These are phyloP conservation scores for Macrolepiota dolichaula DNA, from an alignment of 768 basidiomycete genomes.

Conservation along the genomic window DNA sequence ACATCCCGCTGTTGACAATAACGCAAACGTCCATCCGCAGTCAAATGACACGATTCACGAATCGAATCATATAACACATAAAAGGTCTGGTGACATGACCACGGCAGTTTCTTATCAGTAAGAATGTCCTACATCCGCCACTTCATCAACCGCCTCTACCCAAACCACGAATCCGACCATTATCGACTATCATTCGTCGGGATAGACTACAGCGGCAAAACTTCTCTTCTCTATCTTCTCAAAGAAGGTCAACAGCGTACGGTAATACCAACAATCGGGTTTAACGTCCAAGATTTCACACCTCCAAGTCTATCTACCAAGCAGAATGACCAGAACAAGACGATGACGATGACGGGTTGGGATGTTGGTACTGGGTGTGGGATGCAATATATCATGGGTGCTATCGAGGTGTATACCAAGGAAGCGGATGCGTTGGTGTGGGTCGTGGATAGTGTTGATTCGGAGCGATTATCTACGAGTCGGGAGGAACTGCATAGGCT, in stretches of 20 bases:
- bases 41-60: background rate
- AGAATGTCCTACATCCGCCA: constrained; percentile 18
- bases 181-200: constrained; percentile 31
- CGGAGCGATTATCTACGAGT: constrained; percentile 47
- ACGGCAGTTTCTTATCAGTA: background rate
- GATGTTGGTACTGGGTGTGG: constrained; percentile 56
- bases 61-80: background rate
- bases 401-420: constrained; percentile 21
- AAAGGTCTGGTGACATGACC: background rate
- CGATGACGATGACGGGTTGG: constrained; percentile 52
- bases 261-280: constrained; percentile 39
- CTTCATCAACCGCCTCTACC: constrained; percentile 28
- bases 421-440: constrained; percentile 57
- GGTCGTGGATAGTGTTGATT: constrained; percentile 58
- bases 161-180: constrained; percentile 6
- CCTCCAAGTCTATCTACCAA: constrained; percentile 13
- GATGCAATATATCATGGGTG: constrained; percentile 34
- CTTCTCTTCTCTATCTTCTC: constrained; percentile 43
- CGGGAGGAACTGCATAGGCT: constrained; percentile 40
- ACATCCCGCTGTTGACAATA: too few species aligned
- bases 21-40: too few species aligned
- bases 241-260: constrained; percentile 34
- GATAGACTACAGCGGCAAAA: constrained; percentile 39
- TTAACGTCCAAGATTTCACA: constrained; percentile 59
- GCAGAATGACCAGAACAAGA: background rate